Base-by-base conservation (phyloP, 768 basidiomycete species). In the Pleurotus sapidus region DNA sequence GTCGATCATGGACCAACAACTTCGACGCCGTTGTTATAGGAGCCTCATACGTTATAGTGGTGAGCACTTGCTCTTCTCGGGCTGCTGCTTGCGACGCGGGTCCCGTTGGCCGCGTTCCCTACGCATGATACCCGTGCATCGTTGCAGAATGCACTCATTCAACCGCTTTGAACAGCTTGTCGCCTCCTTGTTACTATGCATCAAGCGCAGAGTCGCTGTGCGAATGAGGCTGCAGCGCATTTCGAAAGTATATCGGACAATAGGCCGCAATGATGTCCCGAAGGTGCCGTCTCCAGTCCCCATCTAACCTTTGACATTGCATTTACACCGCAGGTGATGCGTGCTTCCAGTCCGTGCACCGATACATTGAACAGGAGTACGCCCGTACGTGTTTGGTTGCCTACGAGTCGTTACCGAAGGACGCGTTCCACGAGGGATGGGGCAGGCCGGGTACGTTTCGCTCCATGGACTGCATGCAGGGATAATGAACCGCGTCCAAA, bases 311-410 rank as follows among this genome's bases (percentile, higher is more conserved):
- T 49, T 54, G 46, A 15, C 24, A 20, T 25, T 54, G 14, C 34
- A 38, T 25, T 40, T 56, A 47, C n/a, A n/a, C 46, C 12, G 3
- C 4, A 24, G 18, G 17, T 56, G 24, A 39, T 37, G 30, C 15
- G 37, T 59, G 46, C 48, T 45, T 48, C 63, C 27, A 92, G 89
- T 67, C 77, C 5, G 87, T 91, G 17, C 81, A 84, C 62, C 76
- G 80, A 56, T 88, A 87, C 61, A 81, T 92, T 57, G 75, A 79
- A 51, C 86, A 87, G 66, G 91, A 93, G 65, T 91, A 86, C 67
- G 78, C 84, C n/a, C 86, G 91, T 23, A 74, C 84, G 17, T 90
- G 88, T 69, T 72, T 91, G 40, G 78, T 91, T 61, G 77, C 85
- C 7, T 84, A 87, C 69, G 84, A 88, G 69, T 86, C 87, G 27